phyloP scores from a whole-genome alignment of 495 filamentous ascomycete species.

The Talaromyces proteolyticus region DNA sequence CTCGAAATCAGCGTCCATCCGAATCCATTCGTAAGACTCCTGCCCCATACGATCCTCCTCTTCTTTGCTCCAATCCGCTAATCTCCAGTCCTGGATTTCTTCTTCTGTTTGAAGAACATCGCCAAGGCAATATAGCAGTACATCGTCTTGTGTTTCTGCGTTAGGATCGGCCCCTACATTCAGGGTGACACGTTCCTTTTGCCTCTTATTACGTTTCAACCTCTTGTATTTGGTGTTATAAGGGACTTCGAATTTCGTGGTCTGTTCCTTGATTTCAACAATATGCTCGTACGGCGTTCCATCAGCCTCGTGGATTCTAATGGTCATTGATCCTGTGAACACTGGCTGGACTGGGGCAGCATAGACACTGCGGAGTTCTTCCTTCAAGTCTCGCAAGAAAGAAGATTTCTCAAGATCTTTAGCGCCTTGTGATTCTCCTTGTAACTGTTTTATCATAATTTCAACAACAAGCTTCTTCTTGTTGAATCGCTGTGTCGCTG shows the following conservation, averaged over 20 bases:
- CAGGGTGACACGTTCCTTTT: slow-evolving; percentile 67
- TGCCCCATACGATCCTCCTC: slow-evolving; percentile 86
- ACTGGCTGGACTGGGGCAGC: slow-evolving; percentile 64
- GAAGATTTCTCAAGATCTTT: slow-evolving; percentile 54
- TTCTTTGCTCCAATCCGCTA: slow-evolving; percentile 81
- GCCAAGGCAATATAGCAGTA: slow-evolving; percentile 84
- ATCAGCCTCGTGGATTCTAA: slow-evolving; percentile 97
- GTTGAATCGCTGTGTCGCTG: slow-evolving; percentile 84
- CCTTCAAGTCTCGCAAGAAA: slow-evolving; percentile 79
- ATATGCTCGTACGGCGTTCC: slow-evolving; percentile 98
- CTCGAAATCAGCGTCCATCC: slow-evolving; percentile 96
- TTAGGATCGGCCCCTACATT: slow-evolving; percentile 55
- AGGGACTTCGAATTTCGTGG: slow-evolving; percentile 82
- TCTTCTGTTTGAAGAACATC: slow-evolving; percentile 81
- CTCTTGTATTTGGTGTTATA: slow-evolving; percentile 99
- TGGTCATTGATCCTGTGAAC: slow-evolving; percentile 94
- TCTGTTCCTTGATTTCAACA: slow-evolving; percentile 83
- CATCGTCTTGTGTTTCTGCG: slow-evolving; percentile 72
- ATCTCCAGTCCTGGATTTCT: slow-evolving; percentile 75
- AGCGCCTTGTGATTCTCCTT: slow-evolving; percentile 47
- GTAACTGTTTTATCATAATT: slow-evolving; percentile 81
- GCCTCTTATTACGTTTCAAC: slow-evolving; percentile 83
- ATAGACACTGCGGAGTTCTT: slow-evolving; percentile 65
- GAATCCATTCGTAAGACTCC: slow-evolving; percentile 97
- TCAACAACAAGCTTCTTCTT: slow-evolving; percentile 96